phyloP scores from a whole-genome alignment of 1,284 basidiomycete species.

The Trichosporon asahii region DNA sequence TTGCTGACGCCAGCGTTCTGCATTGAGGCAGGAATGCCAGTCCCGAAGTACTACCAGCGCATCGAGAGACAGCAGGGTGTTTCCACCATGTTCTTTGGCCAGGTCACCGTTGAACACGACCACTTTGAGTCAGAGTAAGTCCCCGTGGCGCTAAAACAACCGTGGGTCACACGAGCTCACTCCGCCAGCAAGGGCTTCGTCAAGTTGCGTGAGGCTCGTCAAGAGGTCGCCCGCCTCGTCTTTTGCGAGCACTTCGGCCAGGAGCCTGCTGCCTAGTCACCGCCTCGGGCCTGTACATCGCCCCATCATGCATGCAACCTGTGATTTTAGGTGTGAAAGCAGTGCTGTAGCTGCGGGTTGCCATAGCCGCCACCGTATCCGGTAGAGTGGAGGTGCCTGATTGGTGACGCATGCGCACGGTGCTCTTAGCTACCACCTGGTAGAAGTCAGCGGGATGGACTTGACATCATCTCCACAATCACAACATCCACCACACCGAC shows the following conservation, averaged over 20 bases:
- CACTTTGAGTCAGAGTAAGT: conserved; percentile 17
- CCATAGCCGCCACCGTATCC: background rate
- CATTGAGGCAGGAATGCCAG: conserved; percentile 7
- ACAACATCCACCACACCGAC: background rate
- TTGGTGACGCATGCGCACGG: conserved; percentile 1
- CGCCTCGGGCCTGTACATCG: background rate
- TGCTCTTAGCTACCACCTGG: background rate
- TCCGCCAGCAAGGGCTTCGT: background rate
- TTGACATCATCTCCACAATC: conserved; percentile 4
- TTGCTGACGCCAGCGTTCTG: conserved; percentile 25
- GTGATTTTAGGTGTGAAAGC: background rate
- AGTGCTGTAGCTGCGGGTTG: background rate
- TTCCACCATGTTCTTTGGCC: conserved; percentile 19
- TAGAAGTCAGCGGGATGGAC: background rate
- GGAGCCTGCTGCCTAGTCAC: background rate
- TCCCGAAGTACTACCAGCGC: conserved; percentile 19
- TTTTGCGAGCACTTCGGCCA: conserved; percentile 29
- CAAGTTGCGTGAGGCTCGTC: conserved; percentile 22
- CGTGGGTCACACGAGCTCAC: conserved; percentile 7
- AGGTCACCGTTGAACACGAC: conserved; percentile 22
- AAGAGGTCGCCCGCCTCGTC: conserved; percentile 26
- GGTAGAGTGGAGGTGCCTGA: background rate
- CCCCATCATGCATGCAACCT: background rate
- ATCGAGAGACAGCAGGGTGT: conserved; percentile 7
- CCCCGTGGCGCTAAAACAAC: background rate